phyloP scores from a whole-genome alignment of 805 yeast genomes.

The Teunomyces aglyptinius region DNA sequence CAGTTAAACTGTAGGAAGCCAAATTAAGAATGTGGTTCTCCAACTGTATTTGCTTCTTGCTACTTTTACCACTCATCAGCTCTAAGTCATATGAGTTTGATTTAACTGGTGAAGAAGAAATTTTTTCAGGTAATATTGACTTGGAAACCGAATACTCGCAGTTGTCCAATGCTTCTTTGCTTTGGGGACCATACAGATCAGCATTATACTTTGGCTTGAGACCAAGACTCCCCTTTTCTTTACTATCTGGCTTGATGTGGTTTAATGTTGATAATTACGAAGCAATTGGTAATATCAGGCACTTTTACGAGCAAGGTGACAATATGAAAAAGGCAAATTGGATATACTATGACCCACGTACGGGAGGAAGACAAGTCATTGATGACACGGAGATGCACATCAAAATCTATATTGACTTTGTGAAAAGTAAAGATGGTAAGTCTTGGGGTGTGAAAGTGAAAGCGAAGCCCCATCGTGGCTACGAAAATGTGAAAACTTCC shows the following conservation, averaged over 20 bases:
- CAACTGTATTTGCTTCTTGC: conserved; percentile 1
- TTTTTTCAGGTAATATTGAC: not conserved
- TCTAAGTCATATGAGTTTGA: conserved; percentile 22
- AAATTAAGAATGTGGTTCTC: not conserved
- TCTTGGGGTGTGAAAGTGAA: conserved; percentile 79
- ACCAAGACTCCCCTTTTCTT: conserved; percentile 74
- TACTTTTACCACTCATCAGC: conserved; percentile 1
- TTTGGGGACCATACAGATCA: conserved; percentile 94
- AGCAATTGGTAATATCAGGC: conserved; percentile 61
- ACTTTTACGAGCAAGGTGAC: conserved; percentile 72
- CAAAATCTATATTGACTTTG: conserved; percentile 67
- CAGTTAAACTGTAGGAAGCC: too few relatives aligned
- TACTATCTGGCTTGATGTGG: conserved; percentile 87
- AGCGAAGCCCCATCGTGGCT: conserved; percentile 58
- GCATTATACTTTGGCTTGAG: conserved; percentile 82
- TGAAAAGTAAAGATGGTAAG: conserved; percentile 64
- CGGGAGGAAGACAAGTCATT: conserved; percentile 80
- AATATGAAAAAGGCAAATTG: conserved; percentile 75
- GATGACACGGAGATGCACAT: conserved; percentile 64
- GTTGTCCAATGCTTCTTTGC: conserved; percentile 22
- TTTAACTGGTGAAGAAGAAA: conserved; percentile 11
- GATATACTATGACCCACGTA: conserved; percentile 82
- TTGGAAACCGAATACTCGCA: conserved; percentile 10
- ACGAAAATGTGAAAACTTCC: conserved; percentile 52
- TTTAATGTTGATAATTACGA: conserved; percentile 59